A percentile compares a stretch with the other conserved stretches of the same genome.
phyloP scores from a whole-genome alignment of 768 basidiomycete genomes.

The Hypsizygus marmoreus region DNA sequence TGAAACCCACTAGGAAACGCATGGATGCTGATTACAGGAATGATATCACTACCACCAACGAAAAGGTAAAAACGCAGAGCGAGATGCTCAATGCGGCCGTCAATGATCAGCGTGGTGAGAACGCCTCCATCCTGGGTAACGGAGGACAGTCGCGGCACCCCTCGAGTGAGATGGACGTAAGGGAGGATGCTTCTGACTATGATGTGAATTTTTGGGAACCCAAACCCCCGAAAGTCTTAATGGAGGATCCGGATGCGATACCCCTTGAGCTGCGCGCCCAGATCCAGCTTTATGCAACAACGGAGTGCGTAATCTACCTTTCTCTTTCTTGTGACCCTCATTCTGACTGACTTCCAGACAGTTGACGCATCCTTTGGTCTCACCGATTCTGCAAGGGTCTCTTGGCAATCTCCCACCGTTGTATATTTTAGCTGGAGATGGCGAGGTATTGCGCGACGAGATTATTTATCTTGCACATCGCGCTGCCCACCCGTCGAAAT shows the following conservation, averaged over 20 bases:
- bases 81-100: constrained; percentile 29
- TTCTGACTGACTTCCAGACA: constrained; percentile 35
- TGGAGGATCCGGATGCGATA: constrained; percentile 43
- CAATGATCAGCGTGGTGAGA: neutral
- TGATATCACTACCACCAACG: constrained; percentile 13
- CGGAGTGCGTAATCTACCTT: constrained; percentile 53
- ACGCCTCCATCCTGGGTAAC: neutral
- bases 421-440: constrained; percentile 71
- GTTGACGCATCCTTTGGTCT: constrained; percentile 69
- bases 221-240: constrained; percentile 57
- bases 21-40: constrained; percentile 20
- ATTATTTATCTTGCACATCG: constrained; percentile 79
- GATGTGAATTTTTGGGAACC: constrained; percentile 48
- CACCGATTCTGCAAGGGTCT: constrained; percentile 70
- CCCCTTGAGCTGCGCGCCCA: constrained; percentile 59
- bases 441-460: constrained; percentile 78
- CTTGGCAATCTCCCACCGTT: constrained; percentile 77
- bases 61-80: constrained; percentile 27
- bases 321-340: neutral
- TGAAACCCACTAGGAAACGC: constrained; percentile 36
- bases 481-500: constrained; percentile 70
- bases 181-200: constrained; percentile 17
- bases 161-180: neutral
- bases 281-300: constrained; percentile 79
- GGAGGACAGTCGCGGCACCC: neutral